Conservation (phyloP, 2,329 filamentous ascomycete genomes). For the Penicillium sp. region DNA sequence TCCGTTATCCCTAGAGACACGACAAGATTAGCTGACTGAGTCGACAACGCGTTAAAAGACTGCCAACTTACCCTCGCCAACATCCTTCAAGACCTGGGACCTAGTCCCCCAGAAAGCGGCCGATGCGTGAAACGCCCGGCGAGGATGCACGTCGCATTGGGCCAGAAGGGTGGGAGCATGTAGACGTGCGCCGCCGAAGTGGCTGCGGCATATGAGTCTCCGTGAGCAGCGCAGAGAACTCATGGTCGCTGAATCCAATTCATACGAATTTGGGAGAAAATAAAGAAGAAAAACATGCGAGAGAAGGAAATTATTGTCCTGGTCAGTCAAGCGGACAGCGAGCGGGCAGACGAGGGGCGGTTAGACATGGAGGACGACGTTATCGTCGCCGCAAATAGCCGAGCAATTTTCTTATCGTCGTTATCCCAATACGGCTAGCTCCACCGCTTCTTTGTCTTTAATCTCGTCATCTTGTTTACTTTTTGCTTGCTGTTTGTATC, state of each 20-base stretch:
- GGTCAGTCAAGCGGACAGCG: not conserved
- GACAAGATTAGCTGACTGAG: not conserved
- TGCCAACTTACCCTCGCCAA: conserved; percentile 36
- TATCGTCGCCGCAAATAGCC: conserved; percentile 16
- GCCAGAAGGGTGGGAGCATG: conserved; percentile 19
- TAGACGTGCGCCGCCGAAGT: conserved; percentile 23
- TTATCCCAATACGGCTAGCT: not conserved
- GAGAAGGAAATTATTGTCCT: not conserved
- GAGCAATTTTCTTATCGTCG: conserved; percentile 5
- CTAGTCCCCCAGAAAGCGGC: conserved; percentile 31
- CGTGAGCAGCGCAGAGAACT: conserved; percentile 10
- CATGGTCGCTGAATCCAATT: not conserved
- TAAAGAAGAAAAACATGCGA: not conserved
- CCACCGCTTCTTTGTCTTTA: not conserved
- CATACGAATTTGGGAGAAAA: not conserved
- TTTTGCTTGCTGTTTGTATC: no score
- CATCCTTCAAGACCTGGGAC: conserved; percentile 41
- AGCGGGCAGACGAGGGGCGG: conserved; percentile 8
- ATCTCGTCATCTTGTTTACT: no score
- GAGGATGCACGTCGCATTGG: conserved; percentile 17
- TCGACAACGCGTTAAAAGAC: no score
- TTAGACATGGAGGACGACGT: conserved; percentile 10
- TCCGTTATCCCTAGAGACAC: conserved; percentile 75
- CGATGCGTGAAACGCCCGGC: conserved; percentile 34
- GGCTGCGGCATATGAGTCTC: conserved; percentile 6